phyloP scores from a whole-genome alignment of 345 rosid species.

The Rhodomyrtus tomentosa region DNA sequence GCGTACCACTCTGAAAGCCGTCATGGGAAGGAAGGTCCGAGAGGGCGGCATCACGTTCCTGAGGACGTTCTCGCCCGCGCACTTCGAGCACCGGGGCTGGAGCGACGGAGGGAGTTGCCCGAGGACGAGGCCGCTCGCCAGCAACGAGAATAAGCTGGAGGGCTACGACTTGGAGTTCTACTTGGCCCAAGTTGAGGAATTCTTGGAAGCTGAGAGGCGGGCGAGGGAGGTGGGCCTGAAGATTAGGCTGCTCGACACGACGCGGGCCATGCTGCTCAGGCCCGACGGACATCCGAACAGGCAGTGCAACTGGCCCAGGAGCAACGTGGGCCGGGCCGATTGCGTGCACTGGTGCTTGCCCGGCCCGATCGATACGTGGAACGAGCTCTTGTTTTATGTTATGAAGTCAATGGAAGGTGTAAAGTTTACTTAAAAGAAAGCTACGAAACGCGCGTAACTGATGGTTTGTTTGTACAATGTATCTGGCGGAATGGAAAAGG shows the following conservation, averaged over 20 bases:
- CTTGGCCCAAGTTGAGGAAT: constrained; percentile 27
- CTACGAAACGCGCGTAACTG: not conserved
- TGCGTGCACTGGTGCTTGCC: constrained; percentile 94
- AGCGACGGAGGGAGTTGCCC: constrained; percentile 50
- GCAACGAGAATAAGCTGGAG: constrained; percentile 30
- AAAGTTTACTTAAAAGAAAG: not conserved
- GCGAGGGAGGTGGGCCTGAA: constrained; percentile 27
- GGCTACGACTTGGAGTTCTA: constrained; percentile 34
- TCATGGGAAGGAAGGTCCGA: constrained; percentile 16
- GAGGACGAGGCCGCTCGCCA: constrained; percentile 35
- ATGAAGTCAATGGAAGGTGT: not conserved
- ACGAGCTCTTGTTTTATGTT: constrained; percentile 30
- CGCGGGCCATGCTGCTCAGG: constrained; percentile 46
- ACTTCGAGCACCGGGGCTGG: constrained; percentile 65
- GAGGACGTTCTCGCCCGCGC: constrained; percentile 47
- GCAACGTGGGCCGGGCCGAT: constrained; percentile 24
- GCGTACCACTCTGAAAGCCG: constrained; percentile 36
- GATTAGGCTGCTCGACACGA: constrained; percentile 25
- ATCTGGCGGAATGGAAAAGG: not conserved
- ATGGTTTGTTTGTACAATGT: not conserved
- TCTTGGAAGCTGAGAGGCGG: constrained; percentile 21
- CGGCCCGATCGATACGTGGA: constrained; percentile 66
- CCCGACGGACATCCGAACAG: constrained; percentile 56
- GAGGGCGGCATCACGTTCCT: constrained; percentile 26
- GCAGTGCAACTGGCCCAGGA: constrained; percentile 14